Percentiles rank a stretch among this genome's conserved stretches.
Conservation (phyloP, 768 basidiomycete species). For the Polyporus arcularius region DNA sequence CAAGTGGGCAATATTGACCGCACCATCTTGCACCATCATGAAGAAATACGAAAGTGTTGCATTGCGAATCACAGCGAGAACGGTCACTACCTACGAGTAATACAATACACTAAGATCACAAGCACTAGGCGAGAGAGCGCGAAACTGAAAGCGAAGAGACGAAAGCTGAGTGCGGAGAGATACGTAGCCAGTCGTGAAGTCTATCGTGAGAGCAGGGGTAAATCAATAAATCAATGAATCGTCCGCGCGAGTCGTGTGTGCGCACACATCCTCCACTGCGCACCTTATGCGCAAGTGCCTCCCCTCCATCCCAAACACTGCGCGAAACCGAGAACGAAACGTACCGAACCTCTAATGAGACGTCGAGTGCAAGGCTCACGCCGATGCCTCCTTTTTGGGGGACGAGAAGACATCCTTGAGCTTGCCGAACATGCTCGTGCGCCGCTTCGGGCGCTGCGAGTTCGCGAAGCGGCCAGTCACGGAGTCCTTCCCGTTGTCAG, state of each 20-base stretch:
- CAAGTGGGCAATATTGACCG: too few relatives aligned
- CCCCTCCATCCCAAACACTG: neutral
- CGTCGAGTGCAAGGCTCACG: neutral
- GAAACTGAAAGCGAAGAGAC: neutral
- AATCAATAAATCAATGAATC: neutral
- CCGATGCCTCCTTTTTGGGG: constrained; percentile 9
- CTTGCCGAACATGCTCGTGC: constrained; percentile 33
- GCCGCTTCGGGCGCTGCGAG: constrained; percentile 29
- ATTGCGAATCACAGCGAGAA: neutral
- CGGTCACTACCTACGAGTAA: neutral
- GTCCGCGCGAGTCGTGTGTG: constrained; percentile 1
- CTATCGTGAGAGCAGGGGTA: constrained; percentile 11
- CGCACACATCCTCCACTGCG: neutral
- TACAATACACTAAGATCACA: neutral
- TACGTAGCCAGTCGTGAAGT: constrained; percentile 14
- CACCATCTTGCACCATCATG: too few relatives aligned
- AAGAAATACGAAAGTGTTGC: neutral
- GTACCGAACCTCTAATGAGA: neutral
- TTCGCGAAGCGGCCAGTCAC: constrained; percentile 15
- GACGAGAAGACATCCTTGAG: constrained; percentile 31
- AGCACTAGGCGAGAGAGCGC: neutral
- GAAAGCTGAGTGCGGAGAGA: neutral
- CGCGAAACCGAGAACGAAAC: neutral
- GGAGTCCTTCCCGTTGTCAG: constrained; percentile 4
- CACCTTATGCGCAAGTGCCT: neutral